Base-by-base conservation (phyloP, 2,329 filamentous ascomycete species). In the Fusarium kyushuense region DNA sequence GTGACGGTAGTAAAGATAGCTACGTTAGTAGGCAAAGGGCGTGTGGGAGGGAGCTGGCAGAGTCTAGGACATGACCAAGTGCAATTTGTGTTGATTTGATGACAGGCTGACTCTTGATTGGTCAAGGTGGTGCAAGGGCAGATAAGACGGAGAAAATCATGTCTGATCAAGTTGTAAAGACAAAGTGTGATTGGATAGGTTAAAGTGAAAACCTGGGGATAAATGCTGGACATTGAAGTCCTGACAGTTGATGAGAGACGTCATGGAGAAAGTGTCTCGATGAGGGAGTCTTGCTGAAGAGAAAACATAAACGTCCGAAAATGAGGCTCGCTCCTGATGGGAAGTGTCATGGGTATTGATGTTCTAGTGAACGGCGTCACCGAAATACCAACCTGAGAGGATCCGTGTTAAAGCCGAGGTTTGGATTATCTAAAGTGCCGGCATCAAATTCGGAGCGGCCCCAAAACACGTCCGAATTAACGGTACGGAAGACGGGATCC, bases 71-170 rank as follows among this genome's bases (percentile, higher is more conserved):
- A 70, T 70, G 71, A 72, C 69, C 54, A 72, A 69, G 60, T 71
- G 62, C 45, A 49, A 72, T 72, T 70, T 73, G 71, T 73, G 54
- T 70, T 66, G 40, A 51, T 54, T 63, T 58, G 59, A 55, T 54
- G 51, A 29, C 16, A 9, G 16, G 21, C 29, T 7, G 49, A 32
- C 12, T 25, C n/a, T 21, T 72, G 71, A 73, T 73, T 73, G 71
- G 71, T 29, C 19, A 25, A 36, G 29, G 21, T 17, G 21, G 35
- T 52, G 32, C 33, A 36, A 54, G 61, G 63, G 48, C 33, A 68
- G 71, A 74, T 71, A 72, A 73, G 71, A 59, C 53, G 38, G 53
- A 54, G 53, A 63, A 62, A 57, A 63, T 52, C 53, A 59, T 56
- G 47, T 64, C 32, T 70, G 53, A 63, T 41, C 42, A 49, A 57